Evolutionary conservation across 192 early-diverging fungal genomes (phyloP).

Genomic region (Gigaspora rosea): DNA sequence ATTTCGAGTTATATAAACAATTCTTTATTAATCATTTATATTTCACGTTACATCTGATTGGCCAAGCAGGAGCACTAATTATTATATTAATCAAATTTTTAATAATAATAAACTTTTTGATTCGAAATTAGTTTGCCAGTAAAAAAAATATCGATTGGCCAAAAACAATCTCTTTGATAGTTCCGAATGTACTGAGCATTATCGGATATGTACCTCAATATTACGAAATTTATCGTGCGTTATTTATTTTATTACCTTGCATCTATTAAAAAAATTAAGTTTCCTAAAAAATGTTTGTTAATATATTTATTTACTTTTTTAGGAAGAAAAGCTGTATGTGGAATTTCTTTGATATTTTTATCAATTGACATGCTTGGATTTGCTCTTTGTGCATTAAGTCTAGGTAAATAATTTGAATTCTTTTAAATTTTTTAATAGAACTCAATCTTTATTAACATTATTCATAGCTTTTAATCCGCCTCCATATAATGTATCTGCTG

Average conservation of each 20-base stretch:
- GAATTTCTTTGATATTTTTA: constrained; percentile 42
- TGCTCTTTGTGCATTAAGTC: constrained; percentile 37
- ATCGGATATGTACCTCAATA: constrained; percentile 46
- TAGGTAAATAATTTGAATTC: constrained; percentile 30
- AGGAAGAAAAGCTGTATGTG: constrained; percentile 31
- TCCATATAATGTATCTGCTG: too few species aligned
- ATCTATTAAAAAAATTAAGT: not conserved
- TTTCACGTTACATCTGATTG: too few species aligned
- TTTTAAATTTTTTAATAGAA: too few species aligned
- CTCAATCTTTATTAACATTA: too few species aligned
- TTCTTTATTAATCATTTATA: too few species aligned
- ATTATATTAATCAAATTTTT: too few species aligned
- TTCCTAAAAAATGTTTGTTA: not conserved
- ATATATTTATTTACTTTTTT: not conserved
- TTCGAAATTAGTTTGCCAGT: constrained; percentile 14
- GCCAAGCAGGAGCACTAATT: too few species aligned
- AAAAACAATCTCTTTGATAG: constrained; percentile 32
- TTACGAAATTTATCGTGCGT: constrained; percentile 38
- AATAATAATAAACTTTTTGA: not conserved
- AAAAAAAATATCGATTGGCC: constrained; percentile 19
- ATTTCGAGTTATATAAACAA: too few species aligned
- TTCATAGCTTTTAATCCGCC: too few species aligned
- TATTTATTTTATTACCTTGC: not conserved
- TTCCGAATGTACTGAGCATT: constrained; percentile 36
- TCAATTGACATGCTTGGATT: constrained; percentile 39